phyloP scores from a whole-genome alignment of 768 basidiomycete genomes.

The Panus rudis region DNA sequence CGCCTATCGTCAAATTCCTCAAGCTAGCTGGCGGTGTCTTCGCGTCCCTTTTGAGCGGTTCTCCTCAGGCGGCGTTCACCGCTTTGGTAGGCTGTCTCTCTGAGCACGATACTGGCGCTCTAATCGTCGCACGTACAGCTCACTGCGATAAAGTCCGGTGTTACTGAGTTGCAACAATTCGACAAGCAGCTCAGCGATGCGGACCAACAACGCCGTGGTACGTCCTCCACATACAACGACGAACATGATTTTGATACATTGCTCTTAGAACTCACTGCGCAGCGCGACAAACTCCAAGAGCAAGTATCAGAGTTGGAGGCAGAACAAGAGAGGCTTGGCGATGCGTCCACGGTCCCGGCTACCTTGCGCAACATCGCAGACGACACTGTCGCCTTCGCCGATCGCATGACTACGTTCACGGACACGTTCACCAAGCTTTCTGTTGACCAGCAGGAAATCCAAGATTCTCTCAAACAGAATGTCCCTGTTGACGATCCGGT shows the following conservation, averaged over 20 bases:
- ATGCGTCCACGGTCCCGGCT: neutral
- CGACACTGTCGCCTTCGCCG: neutral
- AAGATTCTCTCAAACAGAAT: neutral
- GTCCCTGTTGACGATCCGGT: neutral
- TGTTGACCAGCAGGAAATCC: neutral
- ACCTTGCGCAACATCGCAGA: neutral
- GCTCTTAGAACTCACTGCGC: neutral
- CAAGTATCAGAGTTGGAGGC: neutral
- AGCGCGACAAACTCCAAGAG: neutral
- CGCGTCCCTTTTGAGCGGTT: neutral
- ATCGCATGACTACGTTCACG: neutral
- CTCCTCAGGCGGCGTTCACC: neutral
- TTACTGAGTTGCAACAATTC: neutral
- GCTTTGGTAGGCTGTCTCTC: neutral
- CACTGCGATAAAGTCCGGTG: neutral
- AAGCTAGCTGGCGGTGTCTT: neutral
- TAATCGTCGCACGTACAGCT: neutral
- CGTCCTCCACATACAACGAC: neutral
- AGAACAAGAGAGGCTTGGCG: neutral
- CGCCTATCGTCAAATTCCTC: neutral
- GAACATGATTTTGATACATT: neutral
- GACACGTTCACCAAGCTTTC: neutral
- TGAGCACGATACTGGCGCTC: no score
- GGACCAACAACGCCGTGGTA: neutral
- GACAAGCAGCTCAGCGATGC: neutral